These are phyloP conservation scores for Sindora glabra DNA, from an alignment of 306 rosid species.

Conservation along the genomic window DNA sequence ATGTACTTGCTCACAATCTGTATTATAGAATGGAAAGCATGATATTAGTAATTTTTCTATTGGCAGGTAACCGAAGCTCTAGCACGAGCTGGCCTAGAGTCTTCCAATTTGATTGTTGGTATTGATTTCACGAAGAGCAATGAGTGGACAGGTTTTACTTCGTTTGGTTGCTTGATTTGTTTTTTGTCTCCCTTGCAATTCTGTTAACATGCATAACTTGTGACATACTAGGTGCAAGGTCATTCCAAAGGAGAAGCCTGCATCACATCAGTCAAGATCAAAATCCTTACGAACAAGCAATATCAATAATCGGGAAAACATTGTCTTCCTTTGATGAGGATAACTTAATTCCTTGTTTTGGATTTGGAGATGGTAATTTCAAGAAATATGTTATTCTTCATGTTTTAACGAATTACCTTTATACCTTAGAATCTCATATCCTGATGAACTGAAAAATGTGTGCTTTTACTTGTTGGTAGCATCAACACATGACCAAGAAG, in stretches of 20 bases:
- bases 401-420: background rate
- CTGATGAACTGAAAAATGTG: background rate
- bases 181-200: conserved; percentile 5
- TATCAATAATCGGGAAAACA: conserved; percentile 86
- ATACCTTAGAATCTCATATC: background rate
- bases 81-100: conserved; percentile 79
- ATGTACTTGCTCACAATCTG: no score
- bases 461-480: conserved; percentile 50
- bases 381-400: background rate
- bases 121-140: conserved; percentile 98
- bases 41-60: no score
- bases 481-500: conserved; percentile 90
- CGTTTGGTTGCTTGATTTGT: background rate
- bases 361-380: conserved; percentile 87
- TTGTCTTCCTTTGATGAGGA: conserved; percentile 84
- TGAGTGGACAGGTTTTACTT: conserved; percentile 92
- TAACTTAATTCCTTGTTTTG: conserved; percentile 88
- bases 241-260: conserved; percentile 80
- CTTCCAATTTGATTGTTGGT: conserved; percentile 91
- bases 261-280: conserved; percentile 76
- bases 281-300: conserved; percentile 96
- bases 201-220: conserved; percentile 16
- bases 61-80: conserved; percentile 83
- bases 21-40: no score
- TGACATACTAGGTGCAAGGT: conserved; percentile 53